These are phyloP conservation scores for Echinochloa phyllopogon DNA, from an alignment of 176 grass and related monocot species.

Conservation along the genomic window DNA sequence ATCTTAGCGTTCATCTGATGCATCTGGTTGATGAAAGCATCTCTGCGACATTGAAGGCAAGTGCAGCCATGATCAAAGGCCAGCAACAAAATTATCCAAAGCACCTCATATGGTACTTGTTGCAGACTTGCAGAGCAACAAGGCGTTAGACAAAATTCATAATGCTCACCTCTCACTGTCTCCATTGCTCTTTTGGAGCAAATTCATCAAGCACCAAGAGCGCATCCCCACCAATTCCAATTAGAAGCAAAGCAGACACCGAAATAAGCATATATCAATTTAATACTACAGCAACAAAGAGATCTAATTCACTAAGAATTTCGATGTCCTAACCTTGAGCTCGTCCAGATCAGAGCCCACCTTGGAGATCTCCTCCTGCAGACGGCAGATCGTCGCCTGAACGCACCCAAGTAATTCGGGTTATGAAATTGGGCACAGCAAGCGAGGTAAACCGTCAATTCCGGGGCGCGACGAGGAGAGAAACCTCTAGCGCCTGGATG, in stretches of 20 bases:
- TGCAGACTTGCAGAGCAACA: not conserved
- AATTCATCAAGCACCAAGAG: slow-evolving; percentile 35
- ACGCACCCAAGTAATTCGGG: slow-evolving; percentile 13
- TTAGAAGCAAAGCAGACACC: slow-evolving; percentile 21
- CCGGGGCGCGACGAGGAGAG: not conserved
- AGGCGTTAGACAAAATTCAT: not conserved
- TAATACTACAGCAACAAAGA: slow-evolving; percentile 3
- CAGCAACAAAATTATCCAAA: not conserved
- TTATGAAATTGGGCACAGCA: not conserved
- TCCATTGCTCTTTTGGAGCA: slow-evolving; percentile 38
- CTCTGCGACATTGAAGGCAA: slow-evolving; percentile 46
- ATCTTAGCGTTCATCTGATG: slow-evolving; percentile 73
- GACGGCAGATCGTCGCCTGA: slow-evolving; percentile 54
- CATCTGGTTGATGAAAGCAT: slow-evolving; percentile 72
- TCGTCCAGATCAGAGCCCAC: slow-evolving; percentile 49
- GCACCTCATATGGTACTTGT: not conserved
- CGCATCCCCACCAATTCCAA: slow-evolving; percentile 16
- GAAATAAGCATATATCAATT: not conserved
- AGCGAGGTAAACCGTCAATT: not conserved
- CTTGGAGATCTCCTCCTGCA: slow-evolving; percentile 69
- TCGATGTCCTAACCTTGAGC: slow-evolving; percentile 57
- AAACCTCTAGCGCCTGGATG: slow-evolving; percentile 60
- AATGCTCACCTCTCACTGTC: slow-evolving; percentile 47
- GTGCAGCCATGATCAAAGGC: not conserved
- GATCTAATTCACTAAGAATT: not conserved